These are phyloP conservation scores for Calycina marina DNA, from an alignment of 2,329 filamentous ascomycete species.

Conservation along the genomic window DNA sequence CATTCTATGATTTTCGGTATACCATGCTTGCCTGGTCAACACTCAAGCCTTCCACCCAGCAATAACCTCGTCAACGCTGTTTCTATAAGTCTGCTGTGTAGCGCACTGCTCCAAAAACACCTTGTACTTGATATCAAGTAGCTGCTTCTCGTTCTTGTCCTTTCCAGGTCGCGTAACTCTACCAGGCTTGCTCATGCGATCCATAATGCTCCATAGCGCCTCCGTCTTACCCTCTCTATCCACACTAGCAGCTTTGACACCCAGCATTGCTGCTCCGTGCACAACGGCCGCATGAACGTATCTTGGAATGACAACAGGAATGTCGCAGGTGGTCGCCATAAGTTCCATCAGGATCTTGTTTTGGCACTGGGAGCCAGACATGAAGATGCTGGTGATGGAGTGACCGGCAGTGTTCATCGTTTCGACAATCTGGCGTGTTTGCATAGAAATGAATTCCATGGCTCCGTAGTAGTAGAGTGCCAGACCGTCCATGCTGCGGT, in stretches of 20 bases:
- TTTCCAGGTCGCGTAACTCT: constrained; percentile 64
- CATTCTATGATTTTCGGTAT: too few species aligned
- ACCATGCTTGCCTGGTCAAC: too few species aligned
- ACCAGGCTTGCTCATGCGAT: constrained; percentile 89
- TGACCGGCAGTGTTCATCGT: constrained; percentile 88
- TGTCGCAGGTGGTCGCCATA: constrained; percentile 76
- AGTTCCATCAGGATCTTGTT: constrained; percentile 86
- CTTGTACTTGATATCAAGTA: constrained; percentile 81
- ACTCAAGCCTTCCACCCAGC: constrained; percentile 25
- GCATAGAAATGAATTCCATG: constrained; percentile 95
- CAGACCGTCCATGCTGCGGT: constrained; percentile 75
- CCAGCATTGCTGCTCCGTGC: constrained; percentile 96
- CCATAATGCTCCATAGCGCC: constrained; percentile 92
- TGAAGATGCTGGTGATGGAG: constrained; percentile 84
- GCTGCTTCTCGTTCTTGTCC: constrained; percentile 57
- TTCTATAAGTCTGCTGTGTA: constrained; percentile 71
- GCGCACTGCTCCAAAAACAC: constrained; percentile 90
- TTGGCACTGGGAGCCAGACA: constrained; percentile 96
- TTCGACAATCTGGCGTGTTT: constrained; percentile 90
- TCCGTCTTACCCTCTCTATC: constrained; percentile 66
- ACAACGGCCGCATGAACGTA: constrained; percentile 95
- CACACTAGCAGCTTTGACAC: constrained; percentile 87
- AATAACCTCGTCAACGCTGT: constrained; percentile 53
- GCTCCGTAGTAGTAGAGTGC: constrained; percentile 89
- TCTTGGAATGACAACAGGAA: constrained; percentile 84